These are phyloP conservation scores for Aspergillus pseudoterreus DNA, from an alignment of 2,329 filamentous ascomycete genomes.

Conservation along the genomic window DNA sequence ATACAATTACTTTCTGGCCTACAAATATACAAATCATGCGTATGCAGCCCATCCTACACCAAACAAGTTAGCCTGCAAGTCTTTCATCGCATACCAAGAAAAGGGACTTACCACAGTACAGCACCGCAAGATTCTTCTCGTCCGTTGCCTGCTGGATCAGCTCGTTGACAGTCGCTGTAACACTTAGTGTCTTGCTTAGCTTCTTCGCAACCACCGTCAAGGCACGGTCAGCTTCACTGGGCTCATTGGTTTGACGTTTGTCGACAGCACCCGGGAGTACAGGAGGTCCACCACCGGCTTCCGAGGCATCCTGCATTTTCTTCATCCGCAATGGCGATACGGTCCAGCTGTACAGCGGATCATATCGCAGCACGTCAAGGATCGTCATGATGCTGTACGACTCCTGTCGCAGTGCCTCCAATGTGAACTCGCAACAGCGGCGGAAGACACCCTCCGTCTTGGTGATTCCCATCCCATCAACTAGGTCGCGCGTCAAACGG, in stretches of 20 bases:
- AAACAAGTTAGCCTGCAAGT: slow-evolving; percentile 9
- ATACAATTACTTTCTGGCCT: neutral
- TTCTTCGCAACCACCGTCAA: slow-evolving; percentile 95
- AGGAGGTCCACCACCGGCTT: slow-evolving; percentile 37
- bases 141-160: slow-evolving; percentile 94
- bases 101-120: slow-evolving; percentile 68
- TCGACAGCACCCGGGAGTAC: slow-evolving; percentile 27
- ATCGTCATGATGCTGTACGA: slow-evolving; percentile 98
- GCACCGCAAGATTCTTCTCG: slow-evolving; percentile 82
- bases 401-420: slow-evolving; percentile 91
- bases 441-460: slow-evolving; percentile 95
- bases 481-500: slow-evolving; percentile 85
- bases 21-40: slow-evolving; percentile 25
- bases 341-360: slow-evolving; percentile 94
- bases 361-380: slow-evolving; percentile 94
- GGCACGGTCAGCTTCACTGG: slow-evolving; percentile 83
- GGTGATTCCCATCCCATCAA: slow-evolving; percentile 95
- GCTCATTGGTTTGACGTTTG: slow-evolving; percentile 50
- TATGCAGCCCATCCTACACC: slow-evolving; percentile 50
- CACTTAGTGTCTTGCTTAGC: slow-evolving; percentile 86
- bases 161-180: slow-evolving; percentile 93
- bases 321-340: slow-evolving; percentile 68
- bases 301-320: slow-evolving; percentile 60
- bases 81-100: neutral
- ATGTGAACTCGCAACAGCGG: slow-evolving; percentile 95